Conservation (phyloP, 2,329 filamentous ascomycete genomes). For the Apiospora koreana region DNA sequence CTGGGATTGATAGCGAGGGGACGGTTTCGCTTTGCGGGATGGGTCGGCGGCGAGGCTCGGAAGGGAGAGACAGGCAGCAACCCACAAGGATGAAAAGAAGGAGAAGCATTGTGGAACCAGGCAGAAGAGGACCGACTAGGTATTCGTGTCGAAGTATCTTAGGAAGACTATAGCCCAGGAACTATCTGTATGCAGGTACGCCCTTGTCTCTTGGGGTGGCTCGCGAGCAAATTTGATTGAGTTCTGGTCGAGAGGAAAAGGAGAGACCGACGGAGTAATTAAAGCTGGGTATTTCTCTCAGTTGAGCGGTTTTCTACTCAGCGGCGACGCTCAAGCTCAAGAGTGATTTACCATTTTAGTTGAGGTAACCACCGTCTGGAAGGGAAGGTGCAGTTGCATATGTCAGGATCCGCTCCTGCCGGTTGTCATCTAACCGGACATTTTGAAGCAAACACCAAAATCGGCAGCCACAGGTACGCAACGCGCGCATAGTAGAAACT, state of each 20-base stretch:
- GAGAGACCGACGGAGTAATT: background rate
- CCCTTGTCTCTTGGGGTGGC: background rate
- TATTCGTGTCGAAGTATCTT: background rate
- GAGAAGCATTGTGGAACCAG: constrained; percentile 13
- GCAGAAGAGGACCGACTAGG: background rate
- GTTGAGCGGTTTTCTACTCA: background rate
- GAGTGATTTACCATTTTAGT: background rate
- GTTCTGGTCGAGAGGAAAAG: background rate
- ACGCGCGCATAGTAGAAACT: background rate
- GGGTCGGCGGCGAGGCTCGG: background rate
- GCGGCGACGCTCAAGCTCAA: too few species aligned
- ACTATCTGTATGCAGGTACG: too few species aligned
- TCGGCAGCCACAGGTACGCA: background rate
- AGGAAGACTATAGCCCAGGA: background rate
- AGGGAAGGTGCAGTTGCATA: background rate
- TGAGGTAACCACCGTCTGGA: background rate
- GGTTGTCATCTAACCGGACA: background rate
- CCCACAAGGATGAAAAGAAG: constrained; percentile 14
- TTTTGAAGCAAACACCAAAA: background rate
- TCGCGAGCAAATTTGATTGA: background rate
- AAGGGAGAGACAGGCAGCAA: constrained; percentile 15
- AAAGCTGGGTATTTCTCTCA: background rate
- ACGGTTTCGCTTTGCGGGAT: background rate
- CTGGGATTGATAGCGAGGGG: constrained; percentile 19
- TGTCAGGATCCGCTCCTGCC: background rate